Evolutionary conservation across 345 rosid species (phyloP).

Genomic region (Aethionema arabicum): DNA sequence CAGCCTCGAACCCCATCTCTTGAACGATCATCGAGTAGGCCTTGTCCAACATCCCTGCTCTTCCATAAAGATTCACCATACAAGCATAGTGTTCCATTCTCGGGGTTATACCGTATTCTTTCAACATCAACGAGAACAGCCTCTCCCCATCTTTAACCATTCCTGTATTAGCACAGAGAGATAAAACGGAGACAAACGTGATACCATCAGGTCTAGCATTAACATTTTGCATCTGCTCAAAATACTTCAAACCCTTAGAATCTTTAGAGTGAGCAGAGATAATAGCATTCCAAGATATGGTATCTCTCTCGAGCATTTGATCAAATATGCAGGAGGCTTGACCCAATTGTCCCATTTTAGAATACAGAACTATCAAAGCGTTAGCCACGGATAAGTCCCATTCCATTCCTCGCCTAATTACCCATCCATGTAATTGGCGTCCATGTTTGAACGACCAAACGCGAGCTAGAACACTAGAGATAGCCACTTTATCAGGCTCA

Average conservation of each 20-base stretch:
- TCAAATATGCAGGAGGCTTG: constrained; percentile 57
- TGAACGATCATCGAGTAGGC: constrained; percentile 58
- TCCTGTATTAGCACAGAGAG: constrained; percentile 69
- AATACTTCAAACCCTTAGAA: constrained; percentile 49
- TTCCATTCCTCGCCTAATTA: constrained; percentile 53
- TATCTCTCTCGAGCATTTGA: constrained; percentile 64
- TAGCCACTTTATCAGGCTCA: constrained; percentile 68
- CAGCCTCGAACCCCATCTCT: constrained; percentile 65
- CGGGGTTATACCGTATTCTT: constrained; percentile 46
- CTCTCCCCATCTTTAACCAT: constrained; percentile 64
- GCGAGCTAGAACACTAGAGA: constrained; percentile 60
- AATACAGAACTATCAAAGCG: constrained; percentile 60
- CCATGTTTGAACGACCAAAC: constrained; percentile 46
- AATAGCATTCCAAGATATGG: constrained; percentile 81
- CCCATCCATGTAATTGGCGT: constrained; percentile 75
- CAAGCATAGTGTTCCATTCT: constrained; percentile 80
- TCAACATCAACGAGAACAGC: constrained; percentile 54
- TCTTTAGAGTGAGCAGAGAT: constrained; percentile 62
- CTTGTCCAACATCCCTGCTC: constrained; percentile 60
- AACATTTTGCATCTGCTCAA: constrained; percentile 56
- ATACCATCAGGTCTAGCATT: constrained; percentile 51
- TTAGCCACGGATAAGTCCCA: constrained; percentile 59
- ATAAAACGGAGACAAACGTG: constrained; percentile 78
- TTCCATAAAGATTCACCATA: constrained; percentile 77
- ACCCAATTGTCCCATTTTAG: constrained; percentile 47